These are phyloP conservation scores for Centaurea solstitialis DNA, from an alignment of 129 eudicot genomes.

Conservation along the genomic window DNA sequence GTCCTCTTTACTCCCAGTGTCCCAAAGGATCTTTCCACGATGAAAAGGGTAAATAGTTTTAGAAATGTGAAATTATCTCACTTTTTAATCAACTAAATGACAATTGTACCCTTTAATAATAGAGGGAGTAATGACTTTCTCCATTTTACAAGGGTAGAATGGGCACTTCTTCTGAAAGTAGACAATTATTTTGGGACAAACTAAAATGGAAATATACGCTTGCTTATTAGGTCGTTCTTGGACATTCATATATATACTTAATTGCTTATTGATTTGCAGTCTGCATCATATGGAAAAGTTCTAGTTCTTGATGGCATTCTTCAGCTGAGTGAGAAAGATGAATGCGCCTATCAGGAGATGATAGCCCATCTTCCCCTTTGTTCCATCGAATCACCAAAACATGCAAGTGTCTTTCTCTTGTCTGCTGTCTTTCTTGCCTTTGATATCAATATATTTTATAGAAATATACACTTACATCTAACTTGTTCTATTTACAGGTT, in stretches of 20 bases:
- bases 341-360: constrained; percentile 99
- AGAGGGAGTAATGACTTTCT: no score
- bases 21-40: no score
- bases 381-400: constrained; percentile 83
- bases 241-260: background rate
- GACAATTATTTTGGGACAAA: no score
- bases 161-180: no score
- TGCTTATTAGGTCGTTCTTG: background rate
- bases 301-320: constrained; percentile 97
- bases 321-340: constrained; percentile 93
- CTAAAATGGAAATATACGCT: no score
- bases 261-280: constrained; percentile 47
- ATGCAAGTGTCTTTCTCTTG: constrained; percentile 38
- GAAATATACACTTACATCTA: background rate
- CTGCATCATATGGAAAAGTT: constrained; percentile 80
- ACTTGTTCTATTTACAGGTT: constrained; percentile 50
- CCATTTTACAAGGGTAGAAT: no score
- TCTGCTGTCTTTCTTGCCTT: background rate
- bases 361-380: constrained; percentile 99
- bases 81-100: no score
- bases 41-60: no score
- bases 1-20: background rate
- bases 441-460: background rate
- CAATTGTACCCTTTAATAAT: no score
- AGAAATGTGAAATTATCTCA: no score